A percentile compares a stretch with the other conserved stretches of the same genome.
These are phyloP conservation scores for Trichophyton equinum DNA, from an alignment of 2,329 filamentous ascomycete genomes.

Conservation along the genomic window DNA sequence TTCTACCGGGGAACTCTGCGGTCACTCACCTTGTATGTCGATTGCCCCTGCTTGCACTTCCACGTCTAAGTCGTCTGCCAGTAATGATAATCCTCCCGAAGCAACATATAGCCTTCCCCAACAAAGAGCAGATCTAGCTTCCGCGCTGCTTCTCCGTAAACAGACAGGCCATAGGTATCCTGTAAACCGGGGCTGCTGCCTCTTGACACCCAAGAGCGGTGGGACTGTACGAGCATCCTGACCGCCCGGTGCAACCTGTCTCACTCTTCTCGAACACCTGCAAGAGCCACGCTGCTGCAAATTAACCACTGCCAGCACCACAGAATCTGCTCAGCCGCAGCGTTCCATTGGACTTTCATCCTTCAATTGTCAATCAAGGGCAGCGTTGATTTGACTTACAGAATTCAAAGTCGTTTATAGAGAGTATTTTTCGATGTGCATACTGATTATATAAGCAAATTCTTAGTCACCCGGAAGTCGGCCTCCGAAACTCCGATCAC, in stretches of 20 bases:
- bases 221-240: background rate
- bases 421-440: no score
- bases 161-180: background rate
- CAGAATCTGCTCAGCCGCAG: background rate
- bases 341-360: background rate
- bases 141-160: background rate
- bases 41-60: no score
- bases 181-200: background rate
- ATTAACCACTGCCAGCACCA: no score
- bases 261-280: background rate
- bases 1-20: no score
- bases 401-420: no score
- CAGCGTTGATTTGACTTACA: background rate
- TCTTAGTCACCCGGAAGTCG: background rate
- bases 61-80: no score
- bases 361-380: background rate
- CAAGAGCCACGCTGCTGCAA: background rate
- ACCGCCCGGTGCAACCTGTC: background rate
- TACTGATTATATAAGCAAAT: background rate
- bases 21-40: no score
- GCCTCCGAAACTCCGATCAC: background rate
- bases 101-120: no score
- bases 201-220: background rate
- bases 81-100: no score
- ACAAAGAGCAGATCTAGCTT: background rate